A percentile compares a stretch with the other conserved stretches of the same genome.
Evolutionary conservation across 1,284 basidiomycete genomes (phyloP).

Genomic region (Papiliotrema fonsecae): DNA sequence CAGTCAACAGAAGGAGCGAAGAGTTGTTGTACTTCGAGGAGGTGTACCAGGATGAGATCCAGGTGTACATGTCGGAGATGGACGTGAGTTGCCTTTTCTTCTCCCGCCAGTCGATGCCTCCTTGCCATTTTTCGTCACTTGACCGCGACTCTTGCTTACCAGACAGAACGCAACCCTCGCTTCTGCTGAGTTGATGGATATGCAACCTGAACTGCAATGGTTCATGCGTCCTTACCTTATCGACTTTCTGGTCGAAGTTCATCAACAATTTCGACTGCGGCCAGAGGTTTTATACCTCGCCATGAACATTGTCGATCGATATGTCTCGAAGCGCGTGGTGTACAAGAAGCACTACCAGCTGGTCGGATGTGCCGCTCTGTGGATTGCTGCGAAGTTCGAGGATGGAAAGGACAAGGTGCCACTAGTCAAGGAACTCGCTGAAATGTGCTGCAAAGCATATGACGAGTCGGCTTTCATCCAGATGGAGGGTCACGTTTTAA

Average conservation of each 20-base stretch:
- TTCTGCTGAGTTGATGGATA: slow-evolving; percentile 90
- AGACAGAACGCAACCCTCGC: slow-evolving; percentile 75
- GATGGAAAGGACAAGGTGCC: slow-evolving; percentile 98
- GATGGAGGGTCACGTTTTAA: slow-evolving; percentile 92
- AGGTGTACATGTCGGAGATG: slow-evolving; percentile 91
- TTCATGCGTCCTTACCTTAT: slow-evolving; percentile 99
- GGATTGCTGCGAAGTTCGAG: slow-evolving; percentile 99
- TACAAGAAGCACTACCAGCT: slow-evolving; percentile 99
- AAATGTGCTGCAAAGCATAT: slow-evolving; percentile 92
- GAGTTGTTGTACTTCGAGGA: slow-evolving; percentile 62
- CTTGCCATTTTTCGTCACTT: slow-evolving; percentile 3
- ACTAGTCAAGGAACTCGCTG: slow-evolving; percentile 84
- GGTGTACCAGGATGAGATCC: slow-evolving; percentile 91
- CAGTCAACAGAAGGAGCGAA: slow-evolving; percentile 24
- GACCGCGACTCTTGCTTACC: not conserved
- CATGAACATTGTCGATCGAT: slow-evolving; percentile 98
- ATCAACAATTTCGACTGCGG: slow-evolving; percentile 91
- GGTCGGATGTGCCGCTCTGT: slow-evolving; percentile 94
- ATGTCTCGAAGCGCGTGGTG: slow-evolving; percentile 95
- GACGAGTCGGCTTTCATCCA: slow-evolving; percentile 94
- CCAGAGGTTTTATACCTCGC: slow-evolving; percentile 98
- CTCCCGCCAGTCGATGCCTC: not conserved
- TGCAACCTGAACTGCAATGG: slow-evolving; percentile 95
- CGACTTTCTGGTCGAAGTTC: slow-evolving; percentile 98
- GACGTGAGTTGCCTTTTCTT: slow-evolving; percentile 66